Evolutionary conservation across 805 yeast species (phyloP), one percentile per base, ranked within the genome.

Genomic region (Ogataea allantospora): DNA sequence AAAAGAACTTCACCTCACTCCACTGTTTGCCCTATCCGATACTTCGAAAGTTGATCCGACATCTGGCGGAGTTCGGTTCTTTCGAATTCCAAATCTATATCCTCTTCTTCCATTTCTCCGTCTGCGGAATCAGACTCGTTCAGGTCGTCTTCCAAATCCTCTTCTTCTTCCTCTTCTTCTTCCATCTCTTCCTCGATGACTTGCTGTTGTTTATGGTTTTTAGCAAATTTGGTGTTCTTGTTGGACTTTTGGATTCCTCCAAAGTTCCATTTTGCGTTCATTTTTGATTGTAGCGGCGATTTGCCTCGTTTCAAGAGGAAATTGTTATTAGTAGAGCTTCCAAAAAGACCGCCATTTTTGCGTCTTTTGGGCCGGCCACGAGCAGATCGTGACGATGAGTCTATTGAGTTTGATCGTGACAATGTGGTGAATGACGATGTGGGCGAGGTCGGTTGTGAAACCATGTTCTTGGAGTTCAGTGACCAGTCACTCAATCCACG

Each of bases 401-500:
- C 68, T n/a, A 61, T 18, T 1, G 68, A 63, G 26, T 55, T 57
- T 6, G 63, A 49, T 27, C 68, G 43, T 11, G 68, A 62, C n/a
- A 62, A 39, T 3, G 56, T 55, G 6, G 58, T 53, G 26, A 51
- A 46, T 3, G 67, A 62, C 1, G 67, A 63, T 24, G 51, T 55
- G 2, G 68, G 64, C 1, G 68, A 63, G 2, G 54, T 60, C 1
- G 58, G 56, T 25, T 51, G 60, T 16, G 52, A 52, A 1, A 47
- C 36, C 5, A 53, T 33, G 33, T 45, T 45, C 26, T 46, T 47
- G 4, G 58, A 51, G 20, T 38, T 38, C 5, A 50, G 37, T 2
- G 66, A 62, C 49, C 55, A 46, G 19, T 63, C 67, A 46, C 66
- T 62, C n/a, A 57, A 21, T 2, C 57, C 65, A 33, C 67, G 48